A percentile compares a stretch with the other conserved stretches of the same genome.
Conservation (phyloP, 140 eudicot genomes). For the Senecio squalidus region DNA sequence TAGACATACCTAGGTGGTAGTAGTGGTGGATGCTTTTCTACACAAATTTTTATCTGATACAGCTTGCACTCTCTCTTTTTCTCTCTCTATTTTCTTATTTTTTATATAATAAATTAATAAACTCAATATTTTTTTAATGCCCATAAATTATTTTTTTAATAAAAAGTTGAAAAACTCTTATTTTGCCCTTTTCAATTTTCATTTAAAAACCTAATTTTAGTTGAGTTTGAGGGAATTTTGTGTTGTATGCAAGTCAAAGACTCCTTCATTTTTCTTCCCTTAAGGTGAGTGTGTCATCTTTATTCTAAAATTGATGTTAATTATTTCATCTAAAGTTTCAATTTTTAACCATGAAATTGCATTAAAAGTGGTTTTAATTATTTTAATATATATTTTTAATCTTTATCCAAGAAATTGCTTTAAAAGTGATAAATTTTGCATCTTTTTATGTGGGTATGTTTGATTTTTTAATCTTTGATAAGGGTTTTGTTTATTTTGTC, state of each 20-base stretch:
- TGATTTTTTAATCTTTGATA: no score
- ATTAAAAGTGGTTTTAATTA: no score
- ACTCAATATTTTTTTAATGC: slow-evolving; percentile 36
- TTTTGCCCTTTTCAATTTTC: slow-evolving; percentile 28
- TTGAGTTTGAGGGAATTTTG: slow-evolving; percentile 15
- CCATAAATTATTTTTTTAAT: slow-evolving; percentile 21
- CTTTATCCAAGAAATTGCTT: no score
- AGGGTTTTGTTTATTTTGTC: slow-evolving; percentile 23
- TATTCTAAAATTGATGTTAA: slow-evolving; percentile 14
- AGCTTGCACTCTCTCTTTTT: slow-evolving; percentile 21
- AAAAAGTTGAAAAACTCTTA: slow-evolving; percentile 27
- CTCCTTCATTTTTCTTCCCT: slow-evolving; percentile 5
- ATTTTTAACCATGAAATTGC: no score
- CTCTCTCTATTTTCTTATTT: slow-evolving; percentile 1
- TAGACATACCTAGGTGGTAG: slow-evolving; percentile 24
- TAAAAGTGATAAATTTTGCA: no score
- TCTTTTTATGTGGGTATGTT: no score
- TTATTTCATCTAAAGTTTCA: no score
- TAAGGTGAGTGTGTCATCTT: slow-evolving; percentile 23
- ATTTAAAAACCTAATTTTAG: slow-evolving; percentile 26
- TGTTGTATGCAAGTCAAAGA: slow-evolving; percentile 30
- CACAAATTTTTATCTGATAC: slow-evolving; percentile 27
- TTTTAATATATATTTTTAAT: no score
- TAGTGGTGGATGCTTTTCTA: slow-evolving; percentile 30
- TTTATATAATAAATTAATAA: slow-evolving; percentile 23